Base-by-base conservation (phyloP, 495 filamentous ascomycete species). In the Penicillium bovifimosum region DNA sequence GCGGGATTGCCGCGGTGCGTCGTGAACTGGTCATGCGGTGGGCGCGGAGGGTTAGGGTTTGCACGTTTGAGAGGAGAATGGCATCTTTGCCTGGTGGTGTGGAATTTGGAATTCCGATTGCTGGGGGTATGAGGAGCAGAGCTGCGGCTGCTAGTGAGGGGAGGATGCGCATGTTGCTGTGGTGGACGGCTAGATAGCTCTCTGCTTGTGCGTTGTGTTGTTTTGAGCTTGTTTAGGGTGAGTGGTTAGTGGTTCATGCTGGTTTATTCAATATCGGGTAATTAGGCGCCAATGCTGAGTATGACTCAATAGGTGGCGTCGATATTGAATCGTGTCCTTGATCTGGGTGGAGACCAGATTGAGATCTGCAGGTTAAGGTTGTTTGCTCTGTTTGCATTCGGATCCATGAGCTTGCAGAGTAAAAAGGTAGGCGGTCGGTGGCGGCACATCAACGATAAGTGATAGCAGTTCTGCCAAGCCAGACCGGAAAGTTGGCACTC, bases 1-100 rank as follows among this genome's bases (percentile, higher is more conserved):
- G 93, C 0, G 89, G 90, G 41, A 95, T 77, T 6, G 93, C 69
- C 17, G 86, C 58, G 6, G 92, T 81, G 49, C 93, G 89, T 5
- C 91, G 86, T 58, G 86, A 76, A 33, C 80, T 81, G 0, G 93
- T 97, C 42, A 77, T 70, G 44, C 71, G 59, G 59, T 75, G 74
- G 39, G 68, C 75, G 41, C 79, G 82, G 6, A 98, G 79, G 0
- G 92, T 98, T 1, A 98, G 78, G 44, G 83, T 75, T 53, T 87
- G 77, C 38, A 98, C 83, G 47, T 81, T 74, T 5, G 88, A 90
- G 45, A 96, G 83, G 3, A 90, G 82, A 54, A 95, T 80, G 39
- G 74, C 65, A 73, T 84, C 55, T 80, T 68, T 58, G 75, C 77
- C 59, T 73, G 76, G 62, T 67, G 77, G 55, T 65, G 69, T 52